A percentile compares a stretch with the other conserved stretches of the same genome.
Evolutionary conservation across 345 rosid genomes (phyloP).

Genomic region (Euphorbia peplus): DNA sequence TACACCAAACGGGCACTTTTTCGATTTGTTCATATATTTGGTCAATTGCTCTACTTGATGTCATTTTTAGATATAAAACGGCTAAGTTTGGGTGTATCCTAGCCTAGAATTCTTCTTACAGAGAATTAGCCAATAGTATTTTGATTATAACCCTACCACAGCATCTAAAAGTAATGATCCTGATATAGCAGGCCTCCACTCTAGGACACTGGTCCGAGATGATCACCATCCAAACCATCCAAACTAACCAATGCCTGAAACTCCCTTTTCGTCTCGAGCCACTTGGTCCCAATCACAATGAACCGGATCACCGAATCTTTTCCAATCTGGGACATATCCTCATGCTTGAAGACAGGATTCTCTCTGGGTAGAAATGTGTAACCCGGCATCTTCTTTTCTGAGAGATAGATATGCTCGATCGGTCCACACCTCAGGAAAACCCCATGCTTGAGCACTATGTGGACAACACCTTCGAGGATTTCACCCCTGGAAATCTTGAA

Average conservation of each 20-base stretch:
- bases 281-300: conserved; percentile 67
- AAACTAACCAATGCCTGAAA: conserved; percentile 72
- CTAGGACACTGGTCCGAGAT: conserved; percentile 55
- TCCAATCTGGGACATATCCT: conserved; percentile 55
- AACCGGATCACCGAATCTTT: conserved; percentile 50
- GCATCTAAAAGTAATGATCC: no score
- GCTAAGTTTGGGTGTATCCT: no score
- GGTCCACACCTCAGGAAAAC: conserved; percentile 80
- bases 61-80: no score
- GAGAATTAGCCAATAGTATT: no score
- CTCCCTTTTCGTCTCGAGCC: conserved; percentile 81
- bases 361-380: conserved; percentile 63
- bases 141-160: no score
- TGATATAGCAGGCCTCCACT: background rate
- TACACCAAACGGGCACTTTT: no score
- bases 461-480: conserved; percentile 61
- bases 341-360: conserved; percentile 62
- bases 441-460: conserved; percentile 80
- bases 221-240: conserved; percentile 66
- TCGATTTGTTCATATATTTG: no score
- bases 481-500: conserved; percentile 85
- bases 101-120: no score
- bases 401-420: conserved; percentile 51
- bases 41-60: no score
- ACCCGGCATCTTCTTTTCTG: conserved; percentile 56